These are phyloP conservation scores for Endoconidiophora polonica DNA, from an alignment of 2,329 filamentous ascomycete genomes.

Conservation along the genomic window DNA sequence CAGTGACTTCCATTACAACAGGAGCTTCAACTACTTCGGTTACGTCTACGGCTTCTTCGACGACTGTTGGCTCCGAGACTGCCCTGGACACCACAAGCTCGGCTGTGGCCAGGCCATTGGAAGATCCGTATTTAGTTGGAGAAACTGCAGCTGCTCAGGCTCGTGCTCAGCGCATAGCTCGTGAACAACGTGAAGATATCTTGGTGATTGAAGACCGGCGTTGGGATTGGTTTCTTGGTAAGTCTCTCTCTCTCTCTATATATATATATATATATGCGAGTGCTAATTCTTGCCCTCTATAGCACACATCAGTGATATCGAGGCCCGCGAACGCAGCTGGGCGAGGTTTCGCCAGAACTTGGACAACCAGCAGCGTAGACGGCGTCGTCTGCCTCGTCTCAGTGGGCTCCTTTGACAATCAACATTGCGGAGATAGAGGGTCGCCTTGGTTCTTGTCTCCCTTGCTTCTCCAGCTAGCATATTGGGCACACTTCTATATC, in stretches of 20 bases:
- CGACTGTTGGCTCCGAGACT: conserved; percentile 15
- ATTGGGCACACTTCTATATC: background rate
- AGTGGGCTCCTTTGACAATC: background rate
- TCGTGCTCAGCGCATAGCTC: conserved; percentile 37
- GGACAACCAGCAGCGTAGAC: conserved; percentile 16
- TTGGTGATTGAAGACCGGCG: conserved; percentile 39
- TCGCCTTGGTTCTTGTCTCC: background rate
- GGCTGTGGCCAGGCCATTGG: conserved; percentile 32
- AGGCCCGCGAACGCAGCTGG: conserved; percentile 35
- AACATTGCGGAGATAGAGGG: background rate
- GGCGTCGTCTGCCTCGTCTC: conserved; percentile 12
- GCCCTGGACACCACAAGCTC: background rate
- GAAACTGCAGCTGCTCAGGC: conserved; percentile 44
- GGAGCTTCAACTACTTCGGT: background rate
- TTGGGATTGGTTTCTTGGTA: conserved; percentile 45
- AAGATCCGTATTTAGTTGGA: conserved; percentile 52
- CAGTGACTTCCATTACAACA: no score
- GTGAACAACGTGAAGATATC: conserved; percentile 37
- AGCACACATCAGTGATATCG: conserved; percentile 35
- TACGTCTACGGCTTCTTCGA: background rate
- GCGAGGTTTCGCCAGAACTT: conserved; percentile 25
- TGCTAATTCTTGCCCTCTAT: conserved; percentile 12
- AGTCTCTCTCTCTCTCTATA: conserved; percentile 17
- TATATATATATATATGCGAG: conserved; percentile 1
- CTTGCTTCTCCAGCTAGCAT: background rate